These are phyloP conservation scores for Russula olivacea DNA, from an alignment of 768 basidiomycete species.

Conservation along the genomic window DNA sequence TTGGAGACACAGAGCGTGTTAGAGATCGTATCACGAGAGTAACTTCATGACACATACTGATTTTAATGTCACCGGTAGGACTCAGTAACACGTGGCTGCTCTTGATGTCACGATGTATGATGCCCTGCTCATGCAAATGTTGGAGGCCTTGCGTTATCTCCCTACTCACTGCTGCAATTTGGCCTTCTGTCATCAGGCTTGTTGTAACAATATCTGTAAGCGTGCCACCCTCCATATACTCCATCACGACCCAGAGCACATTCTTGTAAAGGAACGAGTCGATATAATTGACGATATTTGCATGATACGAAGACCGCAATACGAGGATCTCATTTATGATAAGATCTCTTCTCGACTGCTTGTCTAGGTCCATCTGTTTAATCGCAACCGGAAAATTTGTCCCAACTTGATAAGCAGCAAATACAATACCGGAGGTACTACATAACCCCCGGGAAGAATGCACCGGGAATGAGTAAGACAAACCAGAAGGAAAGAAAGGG, in stretches of 20 bases:
- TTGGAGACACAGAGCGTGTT: background rate
- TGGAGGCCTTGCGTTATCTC: constrained; percentile 91
- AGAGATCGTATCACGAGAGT: background rate
- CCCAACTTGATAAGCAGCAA: constrained; percentile 96
- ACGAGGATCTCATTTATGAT: constrained; percentile 99
- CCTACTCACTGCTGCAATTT: constrained; percentile 86
- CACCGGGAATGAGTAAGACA: background rate
- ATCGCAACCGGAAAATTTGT: constrained; percentile 93
- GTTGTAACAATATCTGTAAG: constrained; percentile 96
- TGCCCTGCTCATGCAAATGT: constrained; percentile 94
- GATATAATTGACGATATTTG: constrained; percentile 99
- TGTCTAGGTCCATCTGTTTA: constrained; percentile 99
- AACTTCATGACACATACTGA: constrained; percentile 60
- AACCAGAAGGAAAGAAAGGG: background rate
- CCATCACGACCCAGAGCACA: constrained; percentile 99
- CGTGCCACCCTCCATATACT: constrained; percentile 97
- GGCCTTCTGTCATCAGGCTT: constrained; percentile 64
- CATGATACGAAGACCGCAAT: constrained; percentile 93
- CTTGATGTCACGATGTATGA: constrained; percentile 99
- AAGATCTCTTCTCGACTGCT: constrained; percentile 98
- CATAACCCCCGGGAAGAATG: background rate
- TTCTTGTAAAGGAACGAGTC: constrained; percentile 98
- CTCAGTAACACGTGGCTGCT: constrained; percentile 93
- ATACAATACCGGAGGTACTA: constrained; percentile 96
- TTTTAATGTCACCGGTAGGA: constrained; percentile 92